Evolutionary conservation across 2,329 filamentous ascomycete species (phyloP), one percentile per base, ranked within the genome.

Genomic region (Alternaria novae-zelandiae): DNA sequence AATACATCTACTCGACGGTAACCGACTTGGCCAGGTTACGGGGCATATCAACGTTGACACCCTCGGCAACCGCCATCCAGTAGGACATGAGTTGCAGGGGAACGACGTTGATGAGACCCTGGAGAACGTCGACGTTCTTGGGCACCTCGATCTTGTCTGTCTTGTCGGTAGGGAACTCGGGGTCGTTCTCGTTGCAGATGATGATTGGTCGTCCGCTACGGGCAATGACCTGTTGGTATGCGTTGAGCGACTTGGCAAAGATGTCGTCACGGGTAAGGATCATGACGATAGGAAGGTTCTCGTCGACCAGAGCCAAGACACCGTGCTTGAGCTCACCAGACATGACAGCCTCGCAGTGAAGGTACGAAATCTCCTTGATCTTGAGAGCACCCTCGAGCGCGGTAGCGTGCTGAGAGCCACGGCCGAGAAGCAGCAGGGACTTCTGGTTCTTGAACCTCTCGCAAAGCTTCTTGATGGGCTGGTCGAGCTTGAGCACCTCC

Each of bases 321-420:
- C 96, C 96, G 83, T 99, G 96, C 89, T 99, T 99, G 76, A 99
- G 88, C 85, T 99, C 96, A 83, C 96, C 96, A 69, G 96, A 98
- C 96, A 99, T 99, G 86, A 99, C 96, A 74, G 96, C 96, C 85
- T 99, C 96, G 83, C 96, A 99, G 84, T 99, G 96, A 64, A 99
- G 92, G 83, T 99, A 99, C 17, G 95, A 98, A 77, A 99, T 99
- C 85, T 99, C 96, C 89, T 99, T 99, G 83, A 99, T 99, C 88
- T 99, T 99, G 73, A 99, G 87, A 54, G 96, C 96, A 83, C 88
- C 96, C 86, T 99, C 96, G 21, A 99, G 89, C 60, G 96, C 96
- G 74, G 96, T 99, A 64, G 95, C 94, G 86, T 94, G 97, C 84
- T 99, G 96, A 80, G 93, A 93, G 73, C 96, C 96, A 86, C 96